Percentiles rank a stretch among this genome's conserved stretches.
Conservation (phyloP, 768 basidiomycete species). For the Dioszegia hungarica region DNA sequence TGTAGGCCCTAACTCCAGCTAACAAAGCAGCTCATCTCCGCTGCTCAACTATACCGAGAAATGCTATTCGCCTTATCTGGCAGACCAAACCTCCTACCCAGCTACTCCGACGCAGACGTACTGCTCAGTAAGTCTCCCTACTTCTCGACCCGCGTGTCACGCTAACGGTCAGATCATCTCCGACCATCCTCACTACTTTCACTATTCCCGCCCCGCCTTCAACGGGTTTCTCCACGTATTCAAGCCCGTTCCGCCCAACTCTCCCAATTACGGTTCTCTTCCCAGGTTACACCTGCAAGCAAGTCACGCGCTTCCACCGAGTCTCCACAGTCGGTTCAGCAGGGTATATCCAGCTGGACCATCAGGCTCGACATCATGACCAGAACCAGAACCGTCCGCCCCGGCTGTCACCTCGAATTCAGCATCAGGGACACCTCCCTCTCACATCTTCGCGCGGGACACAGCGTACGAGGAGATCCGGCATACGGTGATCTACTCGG, state of each 20-base stretch:
- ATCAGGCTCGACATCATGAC: conserved; percentile 15
- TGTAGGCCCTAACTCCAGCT: too few species aligned
- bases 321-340: conserved; percentile 8
- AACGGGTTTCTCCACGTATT: conserved; percentile 10
- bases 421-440: conserved; percentile 8
- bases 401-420: too few species aligned
- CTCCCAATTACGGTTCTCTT: background rate
- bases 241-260: conserved; percentile 8
- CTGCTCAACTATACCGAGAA: conserved; percentile 30
- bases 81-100: conserved; percentile 22
- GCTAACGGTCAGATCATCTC: background rate
- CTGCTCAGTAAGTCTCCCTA: background rate
- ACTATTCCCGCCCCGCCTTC: conserved; percentile 14
- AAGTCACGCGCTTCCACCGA: conserved; percentile 34
- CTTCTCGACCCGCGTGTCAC: background rate
- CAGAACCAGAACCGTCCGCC: too few species aligned
- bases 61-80: conserved; percentile 31
- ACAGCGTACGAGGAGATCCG: too few species aligned
- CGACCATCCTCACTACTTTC: conserved; percentile 18
- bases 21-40: conserved; percentile 18
- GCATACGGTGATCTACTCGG: conserved; percentile 12
- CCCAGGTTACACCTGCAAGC: background rate
- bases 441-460: conserved; percentile 11
- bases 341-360: conserved; percentile 18
- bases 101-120: background rate